Evolutionary conservation across 1,284 basidiomycete species (phyloP), one percentile per base, ranked within the genome.

Genomic region (Ustilago esculenta): DNA sequence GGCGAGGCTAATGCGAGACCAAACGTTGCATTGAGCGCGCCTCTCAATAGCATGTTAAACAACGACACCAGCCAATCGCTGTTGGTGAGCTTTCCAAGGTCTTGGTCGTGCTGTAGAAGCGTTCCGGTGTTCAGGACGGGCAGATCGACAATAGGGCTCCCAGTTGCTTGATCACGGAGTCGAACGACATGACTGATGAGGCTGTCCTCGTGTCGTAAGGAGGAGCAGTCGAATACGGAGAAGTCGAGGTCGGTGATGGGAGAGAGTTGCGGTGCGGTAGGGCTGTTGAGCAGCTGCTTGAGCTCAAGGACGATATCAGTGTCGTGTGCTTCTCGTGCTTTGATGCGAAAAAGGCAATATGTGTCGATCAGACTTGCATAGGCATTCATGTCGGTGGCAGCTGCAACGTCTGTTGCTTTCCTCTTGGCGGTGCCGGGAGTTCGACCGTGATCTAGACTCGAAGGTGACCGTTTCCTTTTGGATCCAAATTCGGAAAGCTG

Each of bases 41-140:
- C n/a, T 18, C 25, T 61, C 8, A 32, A n/a, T 30, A 37, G 2
- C 11, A 58, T 6, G 9, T 27, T 36, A 7, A 36, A 43, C 2
- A 59, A 15, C 9, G 63, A 52, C 4, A 39, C 24, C 7, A 73
- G 46, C 72, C 72, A 73, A 3, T 36, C 21, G 9, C 46, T 52
- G 17, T 73, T 73, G 24, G 64, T 68, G 37, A 53, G 53, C n/a
- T 42, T 58, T 18, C 44, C 48, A 5, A 21, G 8, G 8, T 33
- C 21, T 25, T 34, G 1, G 2, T 43, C 23, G 21, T 17, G 4
- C 4, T 46, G 21, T 18, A 21, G 10, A 15, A 23, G 4, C 5
- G 9, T 10, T 0, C 37, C 35, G 17, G 24, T 36, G 29, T 24
- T 24, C 15, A 73, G 5, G 0, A 68, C 24, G 4, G 72, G 72